Evolutionary conservation across 1,284 basidiomycete genomes (phyloP), one percentile per base, ranked within the genome.

Genomic region (Mycena sp.): DNA sequence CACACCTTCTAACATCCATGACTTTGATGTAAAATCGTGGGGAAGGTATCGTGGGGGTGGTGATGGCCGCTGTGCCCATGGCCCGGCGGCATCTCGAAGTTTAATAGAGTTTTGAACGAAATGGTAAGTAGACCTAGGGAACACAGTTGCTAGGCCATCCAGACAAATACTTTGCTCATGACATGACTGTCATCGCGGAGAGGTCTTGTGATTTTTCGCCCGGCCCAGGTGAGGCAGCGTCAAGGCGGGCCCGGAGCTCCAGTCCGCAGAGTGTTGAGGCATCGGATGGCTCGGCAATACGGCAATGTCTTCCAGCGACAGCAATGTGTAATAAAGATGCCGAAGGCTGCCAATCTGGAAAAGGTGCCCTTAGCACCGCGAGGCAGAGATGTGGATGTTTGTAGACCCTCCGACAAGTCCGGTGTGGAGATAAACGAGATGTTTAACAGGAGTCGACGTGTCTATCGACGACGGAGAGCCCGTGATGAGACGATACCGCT

Each of bases 31-130:
- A n/a, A n/a, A n/a, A n/a, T n/a, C n/a, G n/a, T n/a, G n/a, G n/a
- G n/a, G 32, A 45, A 35, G 53, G 26, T 32, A 9, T 37, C 32
- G 32, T 37, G 10, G 32, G 9, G 32, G 9, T 9, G 9, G 32
- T 16, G 32, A 9, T 37, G 32, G 32, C 16, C 10, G 53, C 25
- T 26, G 21, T 53, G 6, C 30, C 40, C n/a, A 19, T 30, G 26
- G 49, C 26, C 43, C 50, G 50, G 50, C 43, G 38, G 45, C 38
- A 50, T 56, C 45, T 40, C 26, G 26, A 41, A 63, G 49, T 41
- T 26, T 58, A 58, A 54, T 63, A 57, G 53, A 57, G 54, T 62
- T 54, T 12, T 45, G 45, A 21, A 38, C 25, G 14, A 19, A 16
- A 55, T 35, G 25, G n/a, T 49, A 32, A 32, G 52, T 14, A 54